These are phyloP conservation scores for Eimeria maxima DNA, from an alignment of 169 alveolate genomes.

Conservation along the genomic window DNA sequence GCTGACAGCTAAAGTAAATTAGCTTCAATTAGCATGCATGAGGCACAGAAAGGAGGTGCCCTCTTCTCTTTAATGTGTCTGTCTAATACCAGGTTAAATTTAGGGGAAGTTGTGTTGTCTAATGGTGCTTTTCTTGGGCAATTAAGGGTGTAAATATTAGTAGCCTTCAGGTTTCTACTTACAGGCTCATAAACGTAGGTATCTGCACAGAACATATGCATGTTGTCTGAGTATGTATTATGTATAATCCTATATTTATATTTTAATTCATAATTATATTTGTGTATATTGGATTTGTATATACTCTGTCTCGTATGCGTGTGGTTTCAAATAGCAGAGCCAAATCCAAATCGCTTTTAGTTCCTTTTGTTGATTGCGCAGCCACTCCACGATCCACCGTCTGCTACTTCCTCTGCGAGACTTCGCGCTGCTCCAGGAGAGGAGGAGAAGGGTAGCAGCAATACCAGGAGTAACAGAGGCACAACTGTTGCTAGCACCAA, in stretches of 20 bases:
- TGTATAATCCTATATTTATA: background rate
- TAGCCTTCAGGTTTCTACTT: too few species aligned
- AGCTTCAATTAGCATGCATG: too few species aligned
- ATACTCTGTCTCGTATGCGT: background rate
- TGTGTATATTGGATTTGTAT: background rate
- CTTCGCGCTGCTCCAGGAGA: background rate
- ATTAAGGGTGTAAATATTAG: too few species aligned
- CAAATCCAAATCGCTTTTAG: background rate
- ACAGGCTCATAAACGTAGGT: too few species aligned
- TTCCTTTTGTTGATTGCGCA: background rate
- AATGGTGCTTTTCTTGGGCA: too few species aligned
- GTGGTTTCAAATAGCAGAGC: background rate
- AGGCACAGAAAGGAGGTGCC: too few species aligned
- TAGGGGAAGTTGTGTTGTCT: too few species aligned
- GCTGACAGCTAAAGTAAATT: background rate
- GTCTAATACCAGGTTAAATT: background rate
- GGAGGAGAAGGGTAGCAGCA: constrained; percentile 15
- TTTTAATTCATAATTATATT: too few species aligned
- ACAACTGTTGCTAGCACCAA: background rate
- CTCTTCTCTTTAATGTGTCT: too few species aligned
- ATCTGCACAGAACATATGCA: too few species aligned
- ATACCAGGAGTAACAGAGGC: background rate
- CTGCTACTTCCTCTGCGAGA: background rate
- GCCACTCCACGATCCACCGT: background rate
- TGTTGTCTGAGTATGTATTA: background rate